Percentiles rank a stretch among this genome's conserved stretches.
Evolutionary conservation across 441 rosid species (phyloP).

Genomic region (Omphalea diandra): DNA sequence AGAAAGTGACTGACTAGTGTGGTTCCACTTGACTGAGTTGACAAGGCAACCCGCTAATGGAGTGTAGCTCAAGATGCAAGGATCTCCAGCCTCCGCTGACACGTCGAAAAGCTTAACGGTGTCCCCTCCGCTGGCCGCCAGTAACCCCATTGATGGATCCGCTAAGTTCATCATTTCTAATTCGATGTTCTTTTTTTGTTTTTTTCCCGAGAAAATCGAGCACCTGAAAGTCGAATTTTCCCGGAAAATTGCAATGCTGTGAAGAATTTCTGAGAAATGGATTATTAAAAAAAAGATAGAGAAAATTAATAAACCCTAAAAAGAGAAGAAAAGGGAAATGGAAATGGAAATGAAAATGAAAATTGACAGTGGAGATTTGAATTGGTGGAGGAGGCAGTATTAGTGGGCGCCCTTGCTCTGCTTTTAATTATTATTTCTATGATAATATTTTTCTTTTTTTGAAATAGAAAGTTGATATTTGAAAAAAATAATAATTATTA

Average conservation of each 20-base stretch:
- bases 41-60: slow-evolving; percentile 70
- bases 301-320: slow-evolving; percentile 19
- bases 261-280: slow-evolving; percentile 11
- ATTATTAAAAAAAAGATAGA: neutral
- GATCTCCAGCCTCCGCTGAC: slow-evolving; percentile 70
- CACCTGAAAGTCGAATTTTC: neutral
- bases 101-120: slow-evolving; percentile 88
- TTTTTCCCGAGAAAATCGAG: slow-evolving; percentile 14
- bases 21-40: slow-evolving; percentile 93
- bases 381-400: slow-evolving; percentile 2
- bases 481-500: no score
- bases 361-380: slow-evolving; percentile 26
- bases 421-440: slow-evolving; percentile 8
- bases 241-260: slow-evolving; percentile 5
- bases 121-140: slow-evolving; percentile 87
- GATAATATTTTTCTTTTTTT: neutral
- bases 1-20: slow-evolving; percentile 58
- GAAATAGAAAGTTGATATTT: no score
- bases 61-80: slow-evolving; percentile 65
- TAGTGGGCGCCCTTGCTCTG: slow-evolving; percentile 26
- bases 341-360: no score
- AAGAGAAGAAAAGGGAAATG: neutral
- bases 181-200: neutral
- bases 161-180: slow-evolving; percentile 43
- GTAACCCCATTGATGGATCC: slow-evolving; percentile 65